Percentiles rank a stretch among this genome's conserved stretches.
Conservation (phyloP, 345 rosid genomes). For the Euphorbia pulcherrima region DNA sequence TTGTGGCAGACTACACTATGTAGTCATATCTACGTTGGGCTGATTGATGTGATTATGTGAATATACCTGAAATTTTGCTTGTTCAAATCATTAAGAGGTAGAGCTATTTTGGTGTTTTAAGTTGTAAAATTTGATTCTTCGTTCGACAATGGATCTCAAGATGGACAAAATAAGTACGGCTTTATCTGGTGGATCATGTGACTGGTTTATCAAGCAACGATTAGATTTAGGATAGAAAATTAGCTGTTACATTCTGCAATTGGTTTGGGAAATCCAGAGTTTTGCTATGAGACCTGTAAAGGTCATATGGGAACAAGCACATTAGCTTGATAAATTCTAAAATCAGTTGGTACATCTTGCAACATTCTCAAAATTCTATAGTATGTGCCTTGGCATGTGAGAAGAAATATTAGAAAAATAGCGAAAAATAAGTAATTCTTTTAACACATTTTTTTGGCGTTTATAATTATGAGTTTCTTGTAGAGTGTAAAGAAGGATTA, state of each 20-base stretch:
- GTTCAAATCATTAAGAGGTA: not conserved
- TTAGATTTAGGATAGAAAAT: not conserved
- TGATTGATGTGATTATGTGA: not conserved
- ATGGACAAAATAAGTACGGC: not conserved
- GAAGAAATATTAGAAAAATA: not conserved
- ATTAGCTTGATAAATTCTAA: not conserved
- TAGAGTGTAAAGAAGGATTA: not conserved
- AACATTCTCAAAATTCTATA: not conserved
- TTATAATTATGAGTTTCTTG: not conserved
- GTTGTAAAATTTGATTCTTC: not conserved
- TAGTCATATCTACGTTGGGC: not conserved
- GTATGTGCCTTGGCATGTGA: not conserved
- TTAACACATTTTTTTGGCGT: not conserved
- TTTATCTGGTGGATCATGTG: not conserved
- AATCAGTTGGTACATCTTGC: not conserved
- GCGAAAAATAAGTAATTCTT: not conserved
- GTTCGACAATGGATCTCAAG: not conserved
- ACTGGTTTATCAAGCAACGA: not conserved
- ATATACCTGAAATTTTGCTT: not conserved
- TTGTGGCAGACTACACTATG: not conserved
- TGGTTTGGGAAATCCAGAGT: not conserved
- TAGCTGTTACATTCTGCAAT: not conserved
- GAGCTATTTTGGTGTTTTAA: not conserved
- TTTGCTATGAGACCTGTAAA: not conserved
- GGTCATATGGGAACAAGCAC: not conserved